These are phyloP conservation scores for Phlyctochytrium planicorne DNA, from an alignment of 192 early-diverging fungal genomes.

Conservation along the genomic window DNA sequence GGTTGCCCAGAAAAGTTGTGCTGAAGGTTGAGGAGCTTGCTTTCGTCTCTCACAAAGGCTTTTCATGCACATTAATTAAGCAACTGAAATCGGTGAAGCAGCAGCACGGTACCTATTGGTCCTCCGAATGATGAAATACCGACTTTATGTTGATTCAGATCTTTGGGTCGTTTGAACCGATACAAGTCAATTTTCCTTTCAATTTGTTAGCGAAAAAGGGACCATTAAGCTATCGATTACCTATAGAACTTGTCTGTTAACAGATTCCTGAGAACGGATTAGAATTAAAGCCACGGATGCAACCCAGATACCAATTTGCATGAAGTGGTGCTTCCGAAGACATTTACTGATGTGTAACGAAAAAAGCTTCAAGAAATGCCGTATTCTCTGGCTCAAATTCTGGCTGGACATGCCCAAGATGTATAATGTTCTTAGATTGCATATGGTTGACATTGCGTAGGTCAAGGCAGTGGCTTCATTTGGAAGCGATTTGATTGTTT, in stretches of 20 bases:
- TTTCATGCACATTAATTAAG: not conserved
- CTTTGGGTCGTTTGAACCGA: no score
- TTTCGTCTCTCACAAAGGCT: slow-evolving; percentile 93
- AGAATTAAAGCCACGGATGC: not conserved
- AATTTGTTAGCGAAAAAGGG: no score
- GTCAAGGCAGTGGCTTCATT: not conserved
- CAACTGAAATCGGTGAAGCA: not conserved
- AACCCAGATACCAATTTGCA: not conserved
- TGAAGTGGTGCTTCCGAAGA: not conserved
- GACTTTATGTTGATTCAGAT: not conserved
- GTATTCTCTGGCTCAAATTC: not conserved
- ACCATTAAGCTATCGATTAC: no score
- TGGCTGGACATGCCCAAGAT: not conserved
- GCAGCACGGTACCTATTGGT: not conserved
- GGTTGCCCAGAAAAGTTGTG: slow-evolving; percentile 75
- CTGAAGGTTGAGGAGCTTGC: slow-evolving; percentile 73
- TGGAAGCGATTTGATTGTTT: not conserved
- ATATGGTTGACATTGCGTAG: not conserved
- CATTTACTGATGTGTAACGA: no score
- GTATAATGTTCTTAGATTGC: not conserved
- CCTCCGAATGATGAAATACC: not conserved
- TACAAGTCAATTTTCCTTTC: no score
- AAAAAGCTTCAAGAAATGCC: not conserved
- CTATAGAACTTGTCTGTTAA: slow-evolving; percentile 40
- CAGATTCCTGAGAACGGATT: slow-evolving; percentile 26